Evolutionary conservation across 2,329 filamentous ascomycete species (phyloP), one percentile per base, ranked within the genome.

Genomic region (Sodiomyces alkalinus): DNA sequence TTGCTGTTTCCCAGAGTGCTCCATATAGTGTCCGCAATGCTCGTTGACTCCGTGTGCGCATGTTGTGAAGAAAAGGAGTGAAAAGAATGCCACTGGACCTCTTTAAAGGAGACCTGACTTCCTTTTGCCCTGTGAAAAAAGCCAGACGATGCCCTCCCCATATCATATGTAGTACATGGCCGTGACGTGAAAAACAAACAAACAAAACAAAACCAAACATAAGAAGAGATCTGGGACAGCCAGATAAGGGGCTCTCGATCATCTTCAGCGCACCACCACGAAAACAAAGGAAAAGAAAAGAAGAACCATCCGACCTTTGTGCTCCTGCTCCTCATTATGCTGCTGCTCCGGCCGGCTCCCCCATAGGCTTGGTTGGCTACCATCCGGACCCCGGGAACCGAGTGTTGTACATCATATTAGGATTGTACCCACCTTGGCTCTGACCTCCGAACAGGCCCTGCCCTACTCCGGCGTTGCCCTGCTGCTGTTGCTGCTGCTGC

Each of bases 381-480:
- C 37, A 44, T 39, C 46, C 36, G 17, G 29, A 33, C n/a, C 36
- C 36, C 21, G 32, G 36, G 34, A 38, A 38, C 15, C 36, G 36
- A 22, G 34, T 36, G 28, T 67, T 68, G 53, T 92, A 92, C 69
- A 92, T 80, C 72, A 82, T 79, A 57, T 65, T 74, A 47, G 74
- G 70, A 52, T 80, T 85, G 73, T 92, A 93, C 79, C 82, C 85
- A 90, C 83, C 83, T 87, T 92, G 80, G 52, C 63, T 68, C 68
- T 78, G 79, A 60, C 80, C 80, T 60, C 78, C 78, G 62, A 90
- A 92, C 57, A 90, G 69, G 58, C 80, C 81, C 70, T 90, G 82
- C 58, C 80, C 79, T 62, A 77, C 77, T 69, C 79, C 76, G 60
- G 74, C 74, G 68, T 74, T 80, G 62, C 74, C 79, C 62, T 80